A percentile compares a stretch with the other conserved stretches of the same genome.
phyloP scores from a whole-genome alignment of 179 eudicot genomes.

The Silene coronaria region DNA sequence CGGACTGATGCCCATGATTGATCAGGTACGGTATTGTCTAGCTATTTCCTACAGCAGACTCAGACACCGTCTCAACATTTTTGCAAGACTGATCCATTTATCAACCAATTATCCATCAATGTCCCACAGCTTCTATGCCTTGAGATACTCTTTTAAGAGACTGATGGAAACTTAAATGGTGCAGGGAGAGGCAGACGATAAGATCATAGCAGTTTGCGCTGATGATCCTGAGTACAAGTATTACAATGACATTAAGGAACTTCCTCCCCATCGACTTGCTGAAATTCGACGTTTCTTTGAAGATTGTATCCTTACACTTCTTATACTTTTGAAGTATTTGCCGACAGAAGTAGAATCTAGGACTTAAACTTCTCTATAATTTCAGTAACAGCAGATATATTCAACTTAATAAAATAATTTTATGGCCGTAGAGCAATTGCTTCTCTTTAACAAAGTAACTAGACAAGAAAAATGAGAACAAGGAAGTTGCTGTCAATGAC shows the following conservation, averaged over 20 bases:
- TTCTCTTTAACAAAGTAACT: conserved; percentile 23
- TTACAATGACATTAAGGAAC: conserved; percentile 62
- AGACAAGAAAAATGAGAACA: conserved; percentile 94
- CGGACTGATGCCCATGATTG: conserved; percentile 83
- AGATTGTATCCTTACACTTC: conserved; percentile 61
- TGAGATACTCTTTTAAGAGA: not conserved
- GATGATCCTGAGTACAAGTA: conserved; percentile 87
- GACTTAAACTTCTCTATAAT: not conserved
- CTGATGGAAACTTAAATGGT: not conserved
- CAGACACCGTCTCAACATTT: not conserved
- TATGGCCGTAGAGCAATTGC: not conserved
- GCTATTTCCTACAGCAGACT: not conserved
- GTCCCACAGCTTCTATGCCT: not conserved
- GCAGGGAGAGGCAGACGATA: conserved; percentile 77
- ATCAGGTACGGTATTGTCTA: conserved; percentile 40
- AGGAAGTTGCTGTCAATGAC: conserved; percentile 80
- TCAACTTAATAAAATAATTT: too few relatives aligned
- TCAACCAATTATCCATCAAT: too few relatives aligned
- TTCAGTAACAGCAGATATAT: not conserved
- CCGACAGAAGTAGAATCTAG: too few relatives aligned
- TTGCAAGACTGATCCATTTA: not conserved
- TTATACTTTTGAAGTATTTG: not conserved
- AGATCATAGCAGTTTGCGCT: conserved; percentile 83
- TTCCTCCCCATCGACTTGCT: conserved; percentile 67
- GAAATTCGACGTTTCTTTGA: conserved; percentile 79